Base-by-base conservation (phyloP, 1,139 yeast species). In the Lizanozyma gosingica region DNA sequence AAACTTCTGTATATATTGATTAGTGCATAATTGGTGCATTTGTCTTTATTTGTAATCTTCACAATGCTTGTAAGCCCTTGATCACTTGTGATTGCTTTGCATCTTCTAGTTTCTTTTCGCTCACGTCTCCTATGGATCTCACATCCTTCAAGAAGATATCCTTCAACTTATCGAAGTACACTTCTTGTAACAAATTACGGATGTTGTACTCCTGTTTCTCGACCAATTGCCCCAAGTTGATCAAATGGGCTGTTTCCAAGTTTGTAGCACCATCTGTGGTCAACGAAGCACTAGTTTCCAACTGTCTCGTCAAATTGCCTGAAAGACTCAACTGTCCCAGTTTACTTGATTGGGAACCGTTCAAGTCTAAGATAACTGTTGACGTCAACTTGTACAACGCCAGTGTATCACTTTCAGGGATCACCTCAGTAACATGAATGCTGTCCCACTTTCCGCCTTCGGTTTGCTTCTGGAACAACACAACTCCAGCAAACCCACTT, bases 91-190 rank as follows among this genome's bases (percentile, higher is more conserved):
- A 51, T 35, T 70, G 76, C 46, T 53, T 63, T 38, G 47, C 45
- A 36, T 56, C 59, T 37, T 65, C 71, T 17, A 50, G 52, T 38
- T 57, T 60, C 49, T 61, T 60, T 9, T 51, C 60, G 15, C 53
- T 47, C 27, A 58, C 52, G 41, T 65, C 71, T 9, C 72, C 72
- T 36, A 67, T 54, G 14, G 67, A 60, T 43, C 75, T 55, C 52
- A 70, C 63, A 48, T 70, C 76, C 46, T 67, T 70, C 54, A 68
- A 63, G 50, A 86, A 64, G 40, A 90, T 81, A 56, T 90, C 97
- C 55, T 86, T 80, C 33, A 95, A 85, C 65, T 92, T 92, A 54
- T 94, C 97, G 56, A 92, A 92, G 59, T 92, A 92, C 18, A 92
- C 97, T 47, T 87, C 95, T 58, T 90, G 95, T 46, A 92, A 71